phyloP scores from a whole-genome alignment of 805 yeast species.

The Tetrapisispora phaffii region DNA sequence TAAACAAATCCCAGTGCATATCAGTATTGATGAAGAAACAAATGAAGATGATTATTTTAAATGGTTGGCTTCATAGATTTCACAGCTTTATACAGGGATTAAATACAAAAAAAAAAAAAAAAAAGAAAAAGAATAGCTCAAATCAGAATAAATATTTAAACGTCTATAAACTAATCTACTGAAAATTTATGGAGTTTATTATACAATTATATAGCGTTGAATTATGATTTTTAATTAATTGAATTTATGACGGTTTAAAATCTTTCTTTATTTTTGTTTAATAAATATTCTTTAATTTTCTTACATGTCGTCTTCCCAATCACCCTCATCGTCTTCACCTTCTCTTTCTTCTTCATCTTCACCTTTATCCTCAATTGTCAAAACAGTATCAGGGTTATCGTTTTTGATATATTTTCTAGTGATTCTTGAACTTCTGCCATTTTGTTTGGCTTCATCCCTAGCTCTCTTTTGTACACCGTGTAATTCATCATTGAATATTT shows the following conservation, averaged over 20 bases:
- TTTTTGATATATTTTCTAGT: constrained; percentile 57
- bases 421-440: constrained; percentile 60
- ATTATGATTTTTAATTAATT: not conserved
- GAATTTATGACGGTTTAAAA: not conserved
- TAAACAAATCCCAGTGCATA: constrained; percentile 12
- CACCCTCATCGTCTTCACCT: constrained; percentile 30
- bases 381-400: constrained; percentile 41
- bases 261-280: not conserved
- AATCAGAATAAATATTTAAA: not conserved
- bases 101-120: not conserved
- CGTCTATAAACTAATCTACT: not conserved
- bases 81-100: not conserved
- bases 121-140: not conserved
- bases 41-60: constrained; percentile 15
- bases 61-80: constrained; percentile 7
- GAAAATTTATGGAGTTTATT: not conserved
- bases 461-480: constrained; percentile 46
- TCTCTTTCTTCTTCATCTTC: constrained; percentile 54
- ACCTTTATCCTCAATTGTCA: constrained; percentile 55
- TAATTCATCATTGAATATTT: constrained; percentile 53
- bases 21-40: constrained; percentile 18
- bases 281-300: not conserved
- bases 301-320: constrained; percentile 4
- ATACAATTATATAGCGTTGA: not conserved
- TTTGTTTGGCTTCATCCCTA: constrained; percentile 41